Conservation (phyloP, 345 rosid species). For the Syzygium jambos region DNA sequence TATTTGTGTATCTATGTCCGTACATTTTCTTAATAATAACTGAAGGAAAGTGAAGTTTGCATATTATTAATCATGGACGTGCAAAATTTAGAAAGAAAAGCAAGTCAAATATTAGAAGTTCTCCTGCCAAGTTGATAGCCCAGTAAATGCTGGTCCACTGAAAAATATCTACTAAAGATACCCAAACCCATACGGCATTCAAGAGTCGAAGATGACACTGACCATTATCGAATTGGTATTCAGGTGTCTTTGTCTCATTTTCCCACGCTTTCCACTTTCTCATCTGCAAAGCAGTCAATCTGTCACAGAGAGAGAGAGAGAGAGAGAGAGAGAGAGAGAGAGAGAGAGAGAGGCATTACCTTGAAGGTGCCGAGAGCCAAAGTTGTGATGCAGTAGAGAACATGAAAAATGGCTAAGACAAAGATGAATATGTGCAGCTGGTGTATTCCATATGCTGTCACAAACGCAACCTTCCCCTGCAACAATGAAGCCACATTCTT, state of each 20-base stretch:
- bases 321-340: neutral
- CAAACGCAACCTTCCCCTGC: constrained; percentile 73
- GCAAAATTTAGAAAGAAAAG: neutral
- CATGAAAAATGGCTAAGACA: constrained; percentile 65
- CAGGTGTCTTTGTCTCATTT: constrained; percentile 66
- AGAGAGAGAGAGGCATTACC: constrained; percentile 19
- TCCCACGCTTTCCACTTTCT: constrained; percentile 92
- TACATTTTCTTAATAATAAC: neutral
- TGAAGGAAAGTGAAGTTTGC: neutral
- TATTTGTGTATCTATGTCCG: neutral
- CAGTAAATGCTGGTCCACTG: neutral
- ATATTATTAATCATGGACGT: neutral
- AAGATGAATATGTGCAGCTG: constrained; percentile 91
- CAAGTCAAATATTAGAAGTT: neutral
- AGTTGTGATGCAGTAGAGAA: constrained; percentile 59
- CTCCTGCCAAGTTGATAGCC: neutral
- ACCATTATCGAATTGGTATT: constrained; percentile 62
- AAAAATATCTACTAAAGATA: neutral
- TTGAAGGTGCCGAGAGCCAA: constrained; percentile 60
- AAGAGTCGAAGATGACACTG: neutral
- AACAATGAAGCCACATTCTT: neutral
- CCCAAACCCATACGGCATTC: neutral
- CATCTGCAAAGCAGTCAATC: constrained; percentile 39
- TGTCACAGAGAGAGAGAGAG: neutral
- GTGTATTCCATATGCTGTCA: constrained; percentile 71